Evolutionary conservation across 257 asterid species (phyloP), one percentile per base, ranked within the genome.

Genomic region (Ajuga chamaepitys): DNA sequence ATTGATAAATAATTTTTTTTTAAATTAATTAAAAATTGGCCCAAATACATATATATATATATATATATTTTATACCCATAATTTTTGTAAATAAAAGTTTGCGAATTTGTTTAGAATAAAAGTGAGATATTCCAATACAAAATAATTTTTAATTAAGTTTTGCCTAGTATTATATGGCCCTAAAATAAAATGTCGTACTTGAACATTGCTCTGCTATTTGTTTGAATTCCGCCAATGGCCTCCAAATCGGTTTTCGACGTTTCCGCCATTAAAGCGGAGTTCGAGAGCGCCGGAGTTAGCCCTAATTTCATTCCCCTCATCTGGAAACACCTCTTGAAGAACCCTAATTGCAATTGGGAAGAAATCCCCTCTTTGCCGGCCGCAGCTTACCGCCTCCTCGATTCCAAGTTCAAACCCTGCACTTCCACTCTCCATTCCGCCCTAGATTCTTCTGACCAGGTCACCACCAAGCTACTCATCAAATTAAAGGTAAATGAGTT

Each of bases 391-490:
- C 17, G 73, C 37, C 70, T 94, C 71, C 97, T 90, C 74, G 48
- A 44, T 21, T 82, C 97, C 71, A 90, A 83, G 72, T 94, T 82
- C 90, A 88, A 50, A 58, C 70, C 90, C 44, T 75, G 73, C 70
- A 74, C 97, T 53, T 83, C 99, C 59, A 73, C 83, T 47, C 68
- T 94, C 52, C 91, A 86, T 68, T 71, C 97, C 55, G 92, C 86
- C 63, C 28, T 81, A 1, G 76, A 90, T 60, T 94, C 99, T 9
- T 55, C 75, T 0, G 99, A 94, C 66, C 79, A 77, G 55, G 95
- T 88, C 74, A 94, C 99, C 77, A 94, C 99, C 18, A 94, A 94
- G 85, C 95, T 94, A 64, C 90, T 94, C 72, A 82, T 94, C 83
- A 79, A 86, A 50, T 65, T 94, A 41, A 82, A 92, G 97, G 97